Evolutionary conservation across 441 rosid genomes (phyloP).

Genomic region (Arabidopsis lyrata): DNA sequence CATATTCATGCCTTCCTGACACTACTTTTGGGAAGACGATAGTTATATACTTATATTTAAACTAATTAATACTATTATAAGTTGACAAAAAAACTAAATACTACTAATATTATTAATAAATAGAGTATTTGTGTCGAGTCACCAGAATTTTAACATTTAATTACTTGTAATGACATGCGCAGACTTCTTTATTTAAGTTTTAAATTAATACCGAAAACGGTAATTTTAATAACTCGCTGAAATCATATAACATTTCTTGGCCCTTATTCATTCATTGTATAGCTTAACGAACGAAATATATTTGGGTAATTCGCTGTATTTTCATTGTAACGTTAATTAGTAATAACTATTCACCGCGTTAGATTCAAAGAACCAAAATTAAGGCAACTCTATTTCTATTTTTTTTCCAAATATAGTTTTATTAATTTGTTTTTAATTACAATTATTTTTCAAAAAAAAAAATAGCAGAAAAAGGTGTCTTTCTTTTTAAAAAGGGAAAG

Average conservation of each 20-base stretch:
- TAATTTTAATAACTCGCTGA: background rate
- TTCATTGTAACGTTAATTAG: slow-evolving; percentile 1
- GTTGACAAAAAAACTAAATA: too few species aligned
- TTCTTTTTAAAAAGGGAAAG: slow-evolving; percentile 27
- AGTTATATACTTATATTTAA: slow-evolving; percentile 13
- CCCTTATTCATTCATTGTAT: slow-evolving; percentile 23
- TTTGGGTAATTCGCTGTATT: slow-evolving; percentile 12
- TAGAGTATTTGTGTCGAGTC: slow-evolving; percentile 11
- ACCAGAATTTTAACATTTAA: slow-evolving; percentile 28
- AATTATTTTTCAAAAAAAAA: background rate
- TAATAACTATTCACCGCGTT: slow-evolving; percentile 14
- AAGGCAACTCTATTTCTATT: background rate
- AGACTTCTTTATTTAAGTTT: slow-evolving; percentile 6
- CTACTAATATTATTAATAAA: too few species aligned
- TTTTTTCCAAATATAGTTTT: slow-evolving; percentile 1
- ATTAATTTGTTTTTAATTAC: background rate
- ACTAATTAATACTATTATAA: slow-evolving; percentile 8
- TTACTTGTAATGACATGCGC: slow-evolving; percentile 30
- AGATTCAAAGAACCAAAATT: slow-evolving; percentile 31
- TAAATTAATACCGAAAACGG: background rate
- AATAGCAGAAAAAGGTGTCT: slow-evolving; percentile 14
- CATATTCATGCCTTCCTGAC: slow-evolving; percentile 31
- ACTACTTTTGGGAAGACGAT: slow-evolving; percentile 2
- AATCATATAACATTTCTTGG: background rate
- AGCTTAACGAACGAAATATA: background rate